Percentiles rank a stretch among this genome's conserved stretches.
These are phyloP conservation scores for Xylaria sp. DNA, from an alignment of 2,329 filamentous ascomycete species.

Conservation along the genomic window DNA sequence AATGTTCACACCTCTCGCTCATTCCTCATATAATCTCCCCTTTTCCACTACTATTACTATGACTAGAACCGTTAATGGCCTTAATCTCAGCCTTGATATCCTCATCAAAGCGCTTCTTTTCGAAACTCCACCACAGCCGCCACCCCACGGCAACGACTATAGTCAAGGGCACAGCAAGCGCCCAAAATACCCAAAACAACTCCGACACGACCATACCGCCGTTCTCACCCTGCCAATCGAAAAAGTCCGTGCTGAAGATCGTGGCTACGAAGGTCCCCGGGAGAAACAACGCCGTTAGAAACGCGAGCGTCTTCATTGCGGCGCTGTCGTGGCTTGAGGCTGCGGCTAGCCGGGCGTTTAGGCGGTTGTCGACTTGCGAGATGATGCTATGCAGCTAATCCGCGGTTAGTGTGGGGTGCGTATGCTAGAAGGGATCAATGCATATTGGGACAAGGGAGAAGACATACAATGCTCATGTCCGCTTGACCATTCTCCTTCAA, in stretches of 20 bases:
- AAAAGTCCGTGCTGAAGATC: slow-evolving; percentile 10
- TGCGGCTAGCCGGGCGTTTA: slow-evolving; percentile 14
- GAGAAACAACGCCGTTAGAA: slow-evolving; percentile 8
- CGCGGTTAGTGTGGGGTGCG: not conserved
- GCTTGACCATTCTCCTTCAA: slow-evolving; percentile 11
- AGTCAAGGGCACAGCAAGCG: not conserved
- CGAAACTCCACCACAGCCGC: slow-evolving; percentile 15
- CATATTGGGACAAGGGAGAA: not conserved
- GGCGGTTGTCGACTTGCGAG: slow-evolving; percentile 18
- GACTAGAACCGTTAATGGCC: slow-evolving; percentile 2
- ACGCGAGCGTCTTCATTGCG: slow-evolving; percentile 19
- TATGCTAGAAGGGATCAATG: not conserved
- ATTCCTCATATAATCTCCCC: too few relatives aligned
- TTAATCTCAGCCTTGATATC: slow-evolving; percentile 9
- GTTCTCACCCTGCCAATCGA: not conserved
- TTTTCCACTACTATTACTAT: not conserved
- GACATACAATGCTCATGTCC: slow-evolving; percentile 9
- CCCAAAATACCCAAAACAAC: slow-evolving; percentile 15
- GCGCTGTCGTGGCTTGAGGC: slow-evolving; percentile 13
- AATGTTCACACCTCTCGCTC: too few relatives aligned
- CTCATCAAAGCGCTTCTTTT: slow-evolving; percentile 16
- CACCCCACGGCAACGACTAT: slow-evolving; percentile 8
- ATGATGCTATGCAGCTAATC: slow-evolving; percentile 13
- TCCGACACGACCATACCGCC: slow-evolving; percentile 6
- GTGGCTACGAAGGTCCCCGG: slow-evolving; percentile 13